Evolutionary conservation across 2,329 filamentous ascomycete genomes (phyloP).

Genomic region (Diaporthe ilicicola): DNA sequence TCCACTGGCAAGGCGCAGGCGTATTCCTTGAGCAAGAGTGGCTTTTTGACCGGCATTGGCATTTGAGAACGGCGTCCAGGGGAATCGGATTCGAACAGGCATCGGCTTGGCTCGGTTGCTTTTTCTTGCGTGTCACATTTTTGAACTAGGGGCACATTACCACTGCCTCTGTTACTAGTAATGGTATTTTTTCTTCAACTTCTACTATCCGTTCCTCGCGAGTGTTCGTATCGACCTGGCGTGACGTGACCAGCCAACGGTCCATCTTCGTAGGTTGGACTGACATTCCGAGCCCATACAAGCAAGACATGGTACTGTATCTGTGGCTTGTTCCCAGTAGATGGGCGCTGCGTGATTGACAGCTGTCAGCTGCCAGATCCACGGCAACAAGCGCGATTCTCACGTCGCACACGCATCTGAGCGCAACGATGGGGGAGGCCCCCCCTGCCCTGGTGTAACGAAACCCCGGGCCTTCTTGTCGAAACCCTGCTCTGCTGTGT

Average conservation of each 20-base stretch:
- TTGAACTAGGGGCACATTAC: slow-evolving; percentile 1
- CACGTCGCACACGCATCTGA: slow-evolving; percentile 1
- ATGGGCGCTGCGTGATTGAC: slow-evolving; percentile 10
- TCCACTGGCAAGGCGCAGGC: slow-evolving; percentile 21
- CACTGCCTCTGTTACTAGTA: slow-evolving; percentile 7
- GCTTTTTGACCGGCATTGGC: slow-evolving; percentile 19
- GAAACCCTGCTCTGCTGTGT: neutral
- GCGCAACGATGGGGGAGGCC: neutral
- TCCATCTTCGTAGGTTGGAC: neutral
- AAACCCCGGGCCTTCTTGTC: neutral
- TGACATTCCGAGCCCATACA: neutral
- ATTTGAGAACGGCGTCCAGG: slow-evolving; percentile 22
- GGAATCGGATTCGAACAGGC: neutral
- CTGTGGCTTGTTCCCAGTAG: slow-evolving; percentile 3
- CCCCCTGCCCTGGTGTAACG: neutral
- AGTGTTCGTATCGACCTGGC: neutral
- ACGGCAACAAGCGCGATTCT: neutral
- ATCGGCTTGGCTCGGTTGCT: slow-evolving; percentile 4
- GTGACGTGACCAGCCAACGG: neutral
- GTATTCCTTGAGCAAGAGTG: slow-evolving; percentile 8
- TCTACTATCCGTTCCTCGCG: neutral
- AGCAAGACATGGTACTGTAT: neutral
- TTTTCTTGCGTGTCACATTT: slow-evolving; percentile 2
- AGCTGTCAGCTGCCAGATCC: slow-evolving; percentile 17
- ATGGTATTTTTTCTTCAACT: neutral